Base-by-base conservation (phyloP, 257 asterid genomes). In the Solanum dulcamara region DNA sequence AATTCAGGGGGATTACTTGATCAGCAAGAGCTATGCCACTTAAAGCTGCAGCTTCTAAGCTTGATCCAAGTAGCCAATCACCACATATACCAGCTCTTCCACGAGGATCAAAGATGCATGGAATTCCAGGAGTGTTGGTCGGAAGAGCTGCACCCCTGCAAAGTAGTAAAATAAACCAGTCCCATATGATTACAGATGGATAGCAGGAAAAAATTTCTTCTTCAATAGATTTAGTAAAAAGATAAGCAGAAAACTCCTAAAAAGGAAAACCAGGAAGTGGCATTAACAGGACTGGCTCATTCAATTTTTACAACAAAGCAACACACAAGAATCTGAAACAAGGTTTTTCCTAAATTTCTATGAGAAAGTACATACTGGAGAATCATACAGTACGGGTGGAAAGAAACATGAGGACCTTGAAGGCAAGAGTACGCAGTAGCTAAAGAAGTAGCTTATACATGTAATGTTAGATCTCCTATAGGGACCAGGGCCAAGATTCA, bases 121-220 rank as follows among this genome's bases (percentile, higher is more conserved):
- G 97, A 51, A 93, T 74, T 60, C 91, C 91, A 14, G 99, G 98
- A 35, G 97, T 89, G 87, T 95, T 96, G 8, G 94, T 93, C 20
- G 99, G 99, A 84, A 96, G 98, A 86, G 99, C 99, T 62, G 99
- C 98, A 86, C 98, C 99, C 99, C 99, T 96, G 91, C 83, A 89
- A 85, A 67, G 84, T 72, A 44, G 48, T 74, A 80, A 87, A 87
- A 51, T 35, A 64, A 44, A 15, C 30, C 81, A 80, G 42, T 1
- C 22, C 24, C 40, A 72, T 59, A 55, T 79, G 64, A 77, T 0
- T 46, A 46, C 83, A 77, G 5, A 26, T 77, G 1, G 42, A 28
- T 48, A 9, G 6, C 44, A 48, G 64, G 28, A 6, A 77, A 46
- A 1, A 46, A 26, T 48, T 77, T 46, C 6, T 77, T 77, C 38